These are phyloP conservation scores for Beauveria medogensis DNA, from an alignment of 2,329 filamentous ascomycete species.

Conservation along the genomic window DNA sequence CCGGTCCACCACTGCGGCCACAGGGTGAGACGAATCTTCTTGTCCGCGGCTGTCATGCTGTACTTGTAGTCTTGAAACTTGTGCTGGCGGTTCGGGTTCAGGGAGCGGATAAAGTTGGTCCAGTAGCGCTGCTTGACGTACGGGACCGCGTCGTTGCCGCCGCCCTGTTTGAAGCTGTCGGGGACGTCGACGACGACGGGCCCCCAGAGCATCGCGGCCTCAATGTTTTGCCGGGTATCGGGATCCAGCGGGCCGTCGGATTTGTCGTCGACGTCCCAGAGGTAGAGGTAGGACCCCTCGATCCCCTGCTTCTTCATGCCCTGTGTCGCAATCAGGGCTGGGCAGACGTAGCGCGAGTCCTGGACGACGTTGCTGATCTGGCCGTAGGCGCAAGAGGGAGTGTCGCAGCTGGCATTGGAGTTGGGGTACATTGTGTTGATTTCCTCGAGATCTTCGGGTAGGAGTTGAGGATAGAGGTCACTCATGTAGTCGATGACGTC, in stretches of 20 bases:
- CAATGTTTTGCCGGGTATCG: slow-evolving; percentile 60
- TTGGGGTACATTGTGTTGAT: slow-evolving; percentile 30
- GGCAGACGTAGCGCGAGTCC: slow-evolving; percentile 29
- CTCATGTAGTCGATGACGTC: slow-evolving; percentile 27
- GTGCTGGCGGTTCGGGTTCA: slow-evolving; percentile 51
- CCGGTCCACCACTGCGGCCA: neutral
- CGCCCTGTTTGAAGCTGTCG: slow-evolving; percentile 43
- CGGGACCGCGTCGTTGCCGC: slow-evolving; percentile 48
- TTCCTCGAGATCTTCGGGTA: slow-evolving; percentile 22
- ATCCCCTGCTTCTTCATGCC: slow-evolving; percentile 24
- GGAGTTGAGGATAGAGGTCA: slow-evolving; percentile 26
- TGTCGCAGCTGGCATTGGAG: slow-evolving; percentile 24
- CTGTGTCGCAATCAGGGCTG: slow-evolving; percentile 23
- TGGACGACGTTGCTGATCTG: slow-evolving; percentile 29
- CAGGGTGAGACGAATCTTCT: neutral
- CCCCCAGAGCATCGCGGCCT: slow-evolving; percentile 61
- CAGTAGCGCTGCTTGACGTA: slow-evolving; percentile 62
- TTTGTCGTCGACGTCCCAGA: slow-evolving; percentile 58
- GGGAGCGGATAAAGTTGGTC: slow-evolving; percentile 60
- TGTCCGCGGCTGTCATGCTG: neutral
- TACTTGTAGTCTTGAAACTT: neutral
- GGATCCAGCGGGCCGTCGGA: slow-evolving; percentile 41
- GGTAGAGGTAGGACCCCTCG: slow-evolving; percentile 55
- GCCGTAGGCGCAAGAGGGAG: slow-evolving; percentile 28
- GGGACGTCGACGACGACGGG: slow-evolving; percentile 42